Base-by-base conservation (phyloP, 2,329 filamentous ascomycete species). In the Rosellinia necatrix region DNA sequence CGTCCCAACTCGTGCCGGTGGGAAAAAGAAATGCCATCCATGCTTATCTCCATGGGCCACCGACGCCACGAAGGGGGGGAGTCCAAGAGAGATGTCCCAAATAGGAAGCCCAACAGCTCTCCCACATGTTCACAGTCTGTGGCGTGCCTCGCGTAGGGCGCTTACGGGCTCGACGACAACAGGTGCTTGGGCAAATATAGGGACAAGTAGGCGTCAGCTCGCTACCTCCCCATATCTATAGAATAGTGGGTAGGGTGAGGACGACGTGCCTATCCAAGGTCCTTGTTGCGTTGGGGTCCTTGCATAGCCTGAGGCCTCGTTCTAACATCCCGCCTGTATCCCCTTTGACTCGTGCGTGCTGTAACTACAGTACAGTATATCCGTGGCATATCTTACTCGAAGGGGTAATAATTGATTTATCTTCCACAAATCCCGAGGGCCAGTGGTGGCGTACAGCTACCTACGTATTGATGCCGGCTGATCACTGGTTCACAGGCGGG, bases 211-310 rank as follows among this genome's bases (percentile, higher is more conserved):
- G 42, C n/a, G n/a, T 21, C 29, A 53, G 25, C 47, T 25, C 9
- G n/a, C 25, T 30, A 17, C 27, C 32, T 30, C n/a, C n/a, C n/a
- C n/a, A 37, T 21, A 10, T 25, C 13, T 48, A 38, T 42, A 52
- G 27, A 15, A 46, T 29, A 53, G 38, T 55, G 54, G 53, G 50
- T 60, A 58, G 55, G 46, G 50, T 49, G 43, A 60, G 46, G 38
- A 47, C 15, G 34, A 52, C 22, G 10, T 25, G 42, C 38, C 17
- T 21, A 22, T 21, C 32, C n/a, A 21, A n/a, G n/a, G n/a, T n/a
- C n/a, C n/a, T n/a, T n/a, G n/a, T n/a, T n/a, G n/a, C n/a, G n/a
- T n/a, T n/a, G n/a, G n/a, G n/a, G n/a, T n/a, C n/a, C n/a, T n/a
- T n/a, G n/a, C n/a, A n/a, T n/a, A n/a, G n/a, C n/a, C n/a, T n/a